Evolutionary conservation across 495 filamentous ascomycete genomes (phyloP).

Genomic region (Penicillium fimorum): DNA sequence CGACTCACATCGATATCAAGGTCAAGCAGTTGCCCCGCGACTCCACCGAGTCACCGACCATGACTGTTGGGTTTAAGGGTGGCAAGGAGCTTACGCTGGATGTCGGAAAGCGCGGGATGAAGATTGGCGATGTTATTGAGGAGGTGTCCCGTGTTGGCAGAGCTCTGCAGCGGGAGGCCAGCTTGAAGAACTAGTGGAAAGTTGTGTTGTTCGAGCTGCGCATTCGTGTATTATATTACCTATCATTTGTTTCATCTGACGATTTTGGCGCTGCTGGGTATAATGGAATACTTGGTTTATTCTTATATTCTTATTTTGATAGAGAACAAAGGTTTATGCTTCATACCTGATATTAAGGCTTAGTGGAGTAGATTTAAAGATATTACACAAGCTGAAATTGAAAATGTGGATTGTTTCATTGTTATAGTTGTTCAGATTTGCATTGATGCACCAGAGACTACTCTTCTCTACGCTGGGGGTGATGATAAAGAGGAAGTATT

Average conservation of each 20-base stretch:
- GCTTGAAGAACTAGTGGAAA: conserved; percentile 51
- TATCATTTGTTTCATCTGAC: conserved; percentile 11
- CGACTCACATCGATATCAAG: conserved; percentile 75
- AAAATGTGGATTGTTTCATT: not conserved
- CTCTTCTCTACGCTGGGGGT: not conserved
- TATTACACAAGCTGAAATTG: not conserved
- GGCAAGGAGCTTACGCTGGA: conserved; percentile 54
- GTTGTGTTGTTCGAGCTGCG: conserved; percentile 22
- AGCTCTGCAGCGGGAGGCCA: conserved; percentile 72
- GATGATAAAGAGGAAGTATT: not conserved
- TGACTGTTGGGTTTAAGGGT: conserved; percentile 67
- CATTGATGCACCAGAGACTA: not conserved
- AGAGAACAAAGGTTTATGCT: not conserved
- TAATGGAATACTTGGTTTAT: conserved; percentile 1
- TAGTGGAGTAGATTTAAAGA: not conserved
- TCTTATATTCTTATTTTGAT: not conserved
- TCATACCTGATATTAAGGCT: not conserved
- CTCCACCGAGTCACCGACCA: conserved; percentile 53
- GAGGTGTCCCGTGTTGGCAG: conserved; percentile 90
- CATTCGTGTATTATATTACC: conserved; percentile 33
- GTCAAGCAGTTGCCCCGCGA: conserved; percentile 62
- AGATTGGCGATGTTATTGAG: conserved; percentile 81
- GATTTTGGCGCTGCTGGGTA: conserved; percentile 11
- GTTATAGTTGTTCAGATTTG: not conserved
- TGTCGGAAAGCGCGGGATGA: conserved; percentile 80